Evolutionary conservation across 805 yeast genomes (phyloP).

Genomic region (Nakazawaea ambrosiae): DNA sequence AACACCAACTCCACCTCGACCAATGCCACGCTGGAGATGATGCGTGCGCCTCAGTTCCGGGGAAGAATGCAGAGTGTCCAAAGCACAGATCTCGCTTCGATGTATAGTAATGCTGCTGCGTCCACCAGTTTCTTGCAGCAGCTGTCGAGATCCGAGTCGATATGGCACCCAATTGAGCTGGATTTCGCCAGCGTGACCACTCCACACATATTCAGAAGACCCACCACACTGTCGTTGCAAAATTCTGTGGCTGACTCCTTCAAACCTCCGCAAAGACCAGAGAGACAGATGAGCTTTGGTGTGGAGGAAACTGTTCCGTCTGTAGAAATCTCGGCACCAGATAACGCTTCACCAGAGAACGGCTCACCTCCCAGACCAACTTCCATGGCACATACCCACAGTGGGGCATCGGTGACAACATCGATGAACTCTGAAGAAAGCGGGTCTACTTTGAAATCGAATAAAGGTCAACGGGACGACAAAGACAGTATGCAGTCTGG

Average conservation of each 20-base stretch:
- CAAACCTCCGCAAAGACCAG: not conserved
- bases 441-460: too few relatives aligned
- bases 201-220: constrained; percentile 6
- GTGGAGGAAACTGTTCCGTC: constrained; percentile 18
- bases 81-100: constrained; percentile 12
- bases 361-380: too few relatives aligned
- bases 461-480: too few relatives aligned
- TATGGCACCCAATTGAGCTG: constrained; percentile 20
- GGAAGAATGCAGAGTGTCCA: constrained; percentile 2
- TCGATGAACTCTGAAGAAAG: too few relatives aligned
- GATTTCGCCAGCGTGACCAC: constrained; percentile 8
- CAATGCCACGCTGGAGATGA: not conserved
- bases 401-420: too few relatives aligned
- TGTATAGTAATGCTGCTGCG: constrained; percentile 5
- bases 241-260: not conserved
- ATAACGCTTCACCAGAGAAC: too few relatives aligned
- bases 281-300: constrained; percentile 19
- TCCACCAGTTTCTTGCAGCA: constrained; percentile 7
- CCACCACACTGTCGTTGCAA: not conserved
- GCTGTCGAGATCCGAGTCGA: constrained; percentile 12
- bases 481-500: too few relatives aligned
- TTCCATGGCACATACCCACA: too few relatives aligned
- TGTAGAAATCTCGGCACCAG: too few relatives aligned
- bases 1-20: constrained; percentile 3
- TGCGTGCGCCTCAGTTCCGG: not conserved